Conservation (phyloP, 345 rosid species). For the Dimocarpus longan region DNA sequence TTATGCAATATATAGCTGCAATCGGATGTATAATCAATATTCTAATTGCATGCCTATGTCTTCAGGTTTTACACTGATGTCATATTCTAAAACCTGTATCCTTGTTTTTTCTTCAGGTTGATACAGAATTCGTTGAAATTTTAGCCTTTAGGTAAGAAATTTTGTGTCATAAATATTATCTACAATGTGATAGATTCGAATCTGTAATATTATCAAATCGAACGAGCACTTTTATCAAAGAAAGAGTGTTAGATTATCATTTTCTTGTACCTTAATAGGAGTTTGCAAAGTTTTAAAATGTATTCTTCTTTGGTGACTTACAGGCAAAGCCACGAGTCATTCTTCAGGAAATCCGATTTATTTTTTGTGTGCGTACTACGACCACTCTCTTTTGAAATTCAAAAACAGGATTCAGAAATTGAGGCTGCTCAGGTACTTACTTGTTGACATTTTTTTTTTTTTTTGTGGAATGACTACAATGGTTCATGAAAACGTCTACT, state of each 20-base stretch:
- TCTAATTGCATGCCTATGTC: not conserved
- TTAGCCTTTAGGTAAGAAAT: slow-evolving; percentile 59
- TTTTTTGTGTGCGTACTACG: slow-evolving; percentile 58
- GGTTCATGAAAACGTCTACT: too few relatives aligned
- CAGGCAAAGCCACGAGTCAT: slow-evolving; percentile 66
- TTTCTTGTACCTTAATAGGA: not conserved
- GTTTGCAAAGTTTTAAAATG: not conserved
- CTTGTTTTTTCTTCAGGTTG: slow-evolving; percentile 45
- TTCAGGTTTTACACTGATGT: not conserved
- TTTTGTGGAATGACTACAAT: too few relatives aligned
- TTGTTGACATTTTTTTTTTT: not conserved
- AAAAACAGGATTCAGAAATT: slow-evolving; percentile 59
- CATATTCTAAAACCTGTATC: slow-evolving; percentile 4
- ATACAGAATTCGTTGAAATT: slow-evolving; percentile 62
- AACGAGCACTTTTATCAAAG: not conserved
- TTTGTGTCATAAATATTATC: not conserved
- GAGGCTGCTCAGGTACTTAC: slow-evolving; percentile 56
- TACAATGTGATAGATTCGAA: too few relatives aligned
- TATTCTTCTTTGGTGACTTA: not conserved
- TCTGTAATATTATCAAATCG: too few relatives aligned
- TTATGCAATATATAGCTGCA: not conserved
- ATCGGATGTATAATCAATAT: not conserved
- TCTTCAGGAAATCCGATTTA: slow-evolving; percentile 60
- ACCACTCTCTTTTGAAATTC: slow-evolving; percentile 47
- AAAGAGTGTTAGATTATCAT: not conserved